Conservation (phyloP, 2,329 filamentous ascomycete species). For the Curvularia spicifera region DNA sequence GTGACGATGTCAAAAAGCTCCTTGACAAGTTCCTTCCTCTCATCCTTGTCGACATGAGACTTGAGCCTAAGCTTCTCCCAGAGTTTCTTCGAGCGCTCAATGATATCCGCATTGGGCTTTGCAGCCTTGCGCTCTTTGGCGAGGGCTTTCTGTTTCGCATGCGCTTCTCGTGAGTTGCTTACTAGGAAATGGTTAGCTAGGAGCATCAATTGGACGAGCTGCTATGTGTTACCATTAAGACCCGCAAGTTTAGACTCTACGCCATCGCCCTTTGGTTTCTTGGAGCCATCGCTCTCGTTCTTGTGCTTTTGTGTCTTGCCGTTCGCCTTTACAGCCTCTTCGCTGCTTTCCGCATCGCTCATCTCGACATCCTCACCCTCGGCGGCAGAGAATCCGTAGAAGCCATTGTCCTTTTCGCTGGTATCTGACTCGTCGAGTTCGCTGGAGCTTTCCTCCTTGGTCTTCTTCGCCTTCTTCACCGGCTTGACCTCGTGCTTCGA, state of each 20-base stretch:
- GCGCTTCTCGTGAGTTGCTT: slow-evolving; percentile 81
- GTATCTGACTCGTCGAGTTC: slow-evolving; percentile 46
- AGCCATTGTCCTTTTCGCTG: slow-evolving; percentile 47
- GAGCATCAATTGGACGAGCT: background rate
- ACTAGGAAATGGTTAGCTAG: slow-evolving; percentile 51
- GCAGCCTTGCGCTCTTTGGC: slow-evolving; percentile 87
- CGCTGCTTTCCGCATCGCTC: slow-evolving; percentile 27
- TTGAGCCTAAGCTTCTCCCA: slow-evolving; percentile 95
- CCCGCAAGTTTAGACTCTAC: slow-evolving; percentile 34
- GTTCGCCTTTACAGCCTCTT: slow-evolving; percentile 26
- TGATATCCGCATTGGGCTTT: slow-evolving; percentile 90
- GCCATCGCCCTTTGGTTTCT: slow-evolving; percentile 31
- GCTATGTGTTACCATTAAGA: slow-evolving; percentile 33
- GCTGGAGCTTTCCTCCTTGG: slow-evolving; percentile 37
- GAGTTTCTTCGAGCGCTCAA: slow-evolving; percentile 90
- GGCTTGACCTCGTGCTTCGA: slow-evolving; percentile 37
- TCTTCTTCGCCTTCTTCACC: slow-evolving; percentile 40
- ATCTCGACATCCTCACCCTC: slow-evolving; percentile 36
- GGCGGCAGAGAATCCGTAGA: slow-evolving; percentile 44
- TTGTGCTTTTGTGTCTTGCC: slow-evolving; percentile 32
- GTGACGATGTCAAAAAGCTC: slow-evolving; percentile 93
- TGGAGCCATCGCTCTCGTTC: slow-evolving; percentile 28
- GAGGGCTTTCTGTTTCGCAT: slow-evolving; percentile 89
- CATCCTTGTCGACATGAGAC: slow-evolving; percentile 88
- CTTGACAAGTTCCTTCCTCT: slow-evolving; percentile 81